Percentiles rank a stretch among this genome's conserved stretches.
These are phyloP conservation scores for Phylloporus arenicola DNA, from an alignment of 768 basidiomycete genomes.

Conservation along the genomic window DNA sequence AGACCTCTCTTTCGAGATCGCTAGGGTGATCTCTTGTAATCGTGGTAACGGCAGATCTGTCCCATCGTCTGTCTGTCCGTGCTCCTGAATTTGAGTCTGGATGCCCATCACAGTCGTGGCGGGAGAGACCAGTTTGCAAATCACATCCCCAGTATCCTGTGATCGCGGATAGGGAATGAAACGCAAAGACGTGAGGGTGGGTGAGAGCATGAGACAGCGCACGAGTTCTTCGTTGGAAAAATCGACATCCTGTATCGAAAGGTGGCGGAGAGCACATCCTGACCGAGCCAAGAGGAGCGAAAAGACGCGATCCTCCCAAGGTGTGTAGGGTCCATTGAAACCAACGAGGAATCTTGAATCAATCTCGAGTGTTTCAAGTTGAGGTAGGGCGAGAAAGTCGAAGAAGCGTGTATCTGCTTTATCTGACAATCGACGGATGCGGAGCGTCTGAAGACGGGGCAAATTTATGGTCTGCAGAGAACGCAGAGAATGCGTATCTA, in stretches of 20 bases:
- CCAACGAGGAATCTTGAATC: not conserved
- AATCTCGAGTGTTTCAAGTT: too few species aligned
- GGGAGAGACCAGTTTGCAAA: constrained; percentile 4
- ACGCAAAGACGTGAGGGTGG: constrained; percentile 5
- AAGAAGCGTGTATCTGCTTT: not conserved
- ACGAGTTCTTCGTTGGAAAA: constrained; percentile 16
- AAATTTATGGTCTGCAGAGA: not conserved
- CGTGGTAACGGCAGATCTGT: not conserved
- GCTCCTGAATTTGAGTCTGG: not conserved
- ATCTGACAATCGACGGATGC: constrained; percentile 8
- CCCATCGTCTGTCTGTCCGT: not conserved
- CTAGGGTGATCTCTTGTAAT: constrained; percentile 13
- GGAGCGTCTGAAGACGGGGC: constrained; percentile 10
- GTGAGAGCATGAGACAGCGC: constrained; percentile 13
- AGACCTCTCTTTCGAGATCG: constrained; percentile 5
- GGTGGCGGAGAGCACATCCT: constrained; percentile 6
- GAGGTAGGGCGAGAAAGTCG: constrained; percentile 11
- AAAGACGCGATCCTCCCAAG: constrained; percentile 8
- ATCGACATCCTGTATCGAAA: constrained; percentile 9
- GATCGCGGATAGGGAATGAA: constrained; percentile 12
- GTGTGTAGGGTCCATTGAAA: not conserved
- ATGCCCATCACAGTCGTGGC: not conserved
- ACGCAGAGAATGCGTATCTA: not conserved
- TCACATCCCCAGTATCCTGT: constrained; percentile 8
- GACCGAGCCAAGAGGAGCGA: constrained; percentile 14